Evolutionary conservation across 1,284 basidiomycete species (phyloP).

Genomic region (Cryptococcus wingfieldii): DNA sequence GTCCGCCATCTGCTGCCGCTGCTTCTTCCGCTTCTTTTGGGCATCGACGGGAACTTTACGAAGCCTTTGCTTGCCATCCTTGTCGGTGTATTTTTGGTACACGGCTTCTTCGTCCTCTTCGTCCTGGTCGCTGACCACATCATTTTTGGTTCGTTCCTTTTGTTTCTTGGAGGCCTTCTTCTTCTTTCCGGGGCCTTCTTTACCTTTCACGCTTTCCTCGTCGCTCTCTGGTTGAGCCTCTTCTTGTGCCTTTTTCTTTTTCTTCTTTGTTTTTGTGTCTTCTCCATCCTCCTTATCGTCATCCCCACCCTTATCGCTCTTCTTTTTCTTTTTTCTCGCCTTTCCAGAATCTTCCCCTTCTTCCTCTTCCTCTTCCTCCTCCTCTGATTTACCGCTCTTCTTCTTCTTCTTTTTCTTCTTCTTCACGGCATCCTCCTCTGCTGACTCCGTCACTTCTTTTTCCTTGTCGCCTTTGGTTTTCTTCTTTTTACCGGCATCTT

Average conservation of each 20-base stretch:
- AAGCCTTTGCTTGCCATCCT: constrained; percentile 2
- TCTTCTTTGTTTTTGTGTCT: not conserved
- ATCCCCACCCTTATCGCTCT: constrained; percentile 2
- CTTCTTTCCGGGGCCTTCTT: not conserved
- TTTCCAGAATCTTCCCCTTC: constrained; percentile 4
- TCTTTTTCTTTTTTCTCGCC: constrained; percentile 20
- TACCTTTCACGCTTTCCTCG: not conserved
- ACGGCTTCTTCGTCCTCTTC: constrained; percentile 5
- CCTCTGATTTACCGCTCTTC: not conserved
- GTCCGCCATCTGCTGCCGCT: not conserved
- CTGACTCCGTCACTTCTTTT: constrained; percentile 1
- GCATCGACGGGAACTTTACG: not conserved
- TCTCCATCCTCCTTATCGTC: not conserved
- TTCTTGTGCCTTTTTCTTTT: constrained; percentile 1
- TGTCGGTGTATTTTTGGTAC: constrained; percentile 8
- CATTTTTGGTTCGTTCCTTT: not conserved
- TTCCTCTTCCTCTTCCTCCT: constrained; percentile 3
- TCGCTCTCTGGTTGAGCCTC: not conserved
- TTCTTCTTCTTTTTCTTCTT: constrained; percentile 1
- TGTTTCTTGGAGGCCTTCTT: not conserved
- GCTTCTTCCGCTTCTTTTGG: not conserved
- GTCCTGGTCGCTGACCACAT: not conserved
- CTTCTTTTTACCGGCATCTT: not conserved
- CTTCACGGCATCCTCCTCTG: not conserved
- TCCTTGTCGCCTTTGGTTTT: not conserved